Conservation (phyloP, 306 rosid species). For the Cyamopsis tetragonoloba region DNA sequence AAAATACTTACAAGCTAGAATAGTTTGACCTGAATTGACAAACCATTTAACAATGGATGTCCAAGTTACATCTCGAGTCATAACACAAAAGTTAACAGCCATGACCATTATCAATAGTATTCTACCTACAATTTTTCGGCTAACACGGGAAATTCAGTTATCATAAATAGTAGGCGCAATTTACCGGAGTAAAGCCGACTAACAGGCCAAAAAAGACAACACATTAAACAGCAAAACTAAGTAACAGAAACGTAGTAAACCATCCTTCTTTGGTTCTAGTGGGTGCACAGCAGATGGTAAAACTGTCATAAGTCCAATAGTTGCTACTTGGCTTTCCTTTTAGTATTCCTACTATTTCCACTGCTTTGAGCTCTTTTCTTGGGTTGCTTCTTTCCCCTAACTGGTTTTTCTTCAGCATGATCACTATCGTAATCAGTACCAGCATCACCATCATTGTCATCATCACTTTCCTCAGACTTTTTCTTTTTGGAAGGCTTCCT, state of each 20-base stretch:
- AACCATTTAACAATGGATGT: background rate
- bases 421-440: slow-evolving; percentile 27
- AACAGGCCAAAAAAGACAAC: slow-evolving; percentile 7
- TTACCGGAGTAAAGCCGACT: background rate
- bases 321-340: slow-evolving; percentile 54
- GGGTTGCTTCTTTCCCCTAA: slow-evolving; percentile 39
- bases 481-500: slow-evolving; percentile 48
- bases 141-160: slow-evolving; percentile 12
- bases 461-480: slow-evolving; percentile 45
- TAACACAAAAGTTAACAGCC: background rate
- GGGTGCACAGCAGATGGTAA: slow-evolving; percentile 10
- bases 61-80: background rate
- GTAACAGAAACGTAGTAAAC: slow-evolving; percentile 11
- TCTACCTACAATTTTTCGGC: background rate
- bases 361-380: slow-evolving; percentile 45
- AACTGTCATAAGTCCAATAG: background rate
- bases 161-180: slow-evolving; percentile 10
- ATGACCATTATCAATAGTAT: slow-evolving; percentile 5
- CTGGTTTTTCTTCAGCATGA: slow-evolving; percentile 34
- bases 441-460: slow-evolving; percentile 28
- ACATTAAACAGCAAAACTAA: background rate
- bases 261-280: slow-evolving; percentile 18
- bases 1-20: background rate
- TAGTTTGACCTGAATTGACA: background rate
- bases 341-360: slow-evolving; percentile 38